phyloP scores from a whole-genome alignment of 257 asterid species.

The Solanum virginianum region DNA sequence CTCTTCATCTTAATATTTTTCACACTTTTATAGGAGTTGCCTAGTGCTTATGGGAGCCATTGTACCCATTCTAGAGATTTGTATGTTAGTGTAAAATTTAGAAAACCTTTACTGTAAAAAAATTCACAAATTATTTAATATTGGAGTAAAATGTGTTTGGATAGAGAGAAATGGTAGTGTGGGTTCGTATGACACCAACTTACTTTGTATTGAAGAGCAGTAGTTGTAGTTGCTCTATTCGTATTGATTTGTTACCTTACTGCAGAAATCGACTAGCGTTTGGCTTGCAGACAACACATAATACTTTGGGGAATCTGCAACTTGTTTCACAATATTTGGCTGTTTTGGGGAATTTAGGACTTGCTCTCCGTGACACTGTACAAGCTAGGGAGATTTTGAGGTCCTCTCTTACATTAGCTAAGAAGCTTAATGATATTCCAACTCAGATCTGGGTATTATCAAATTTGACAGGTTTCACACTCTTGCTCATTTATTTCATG shows the following conservation, averaged over 20 bases:
- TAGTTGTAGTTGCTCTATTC: neutral
- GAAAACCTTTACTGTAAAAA: neutral
- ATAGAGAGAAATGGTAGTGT: neutral
- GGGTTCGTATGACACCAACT: neutral
- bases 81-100: neutral
- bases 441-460: slow-evolving; percentile 89
- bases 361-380: slow-evolving; percentile 80
- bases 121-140: neutral
- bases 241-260: neutral
- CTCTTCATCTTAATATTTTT: neutral
- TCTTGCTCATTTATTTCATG: neutral
- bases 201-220: neutral
- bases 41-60: neutral
- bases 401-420: slow-evolving; percentile 88
- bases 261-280: slow-evolving; percentile 77
- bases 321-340: slow-evolving; percentile 92
- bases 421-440: slow-evolving; percentile 80
- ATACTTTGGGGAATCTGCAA: slow-evolving; percentile 80
- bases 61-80: neutral
- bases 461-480: slow-evolving; percentile 54
- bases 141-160: neutral
- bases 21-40: neutral
- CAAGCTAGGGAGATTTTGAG: slow-evolving; percentile 95
- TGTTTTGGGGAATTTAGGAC: slow-evolving; percentile 79
- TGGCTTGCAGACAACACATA: slow-evolving; percentile 88